Conservation (phyloP, 495 filamentous ascomycete species). For the Chaetomium fimeti region DNA sequence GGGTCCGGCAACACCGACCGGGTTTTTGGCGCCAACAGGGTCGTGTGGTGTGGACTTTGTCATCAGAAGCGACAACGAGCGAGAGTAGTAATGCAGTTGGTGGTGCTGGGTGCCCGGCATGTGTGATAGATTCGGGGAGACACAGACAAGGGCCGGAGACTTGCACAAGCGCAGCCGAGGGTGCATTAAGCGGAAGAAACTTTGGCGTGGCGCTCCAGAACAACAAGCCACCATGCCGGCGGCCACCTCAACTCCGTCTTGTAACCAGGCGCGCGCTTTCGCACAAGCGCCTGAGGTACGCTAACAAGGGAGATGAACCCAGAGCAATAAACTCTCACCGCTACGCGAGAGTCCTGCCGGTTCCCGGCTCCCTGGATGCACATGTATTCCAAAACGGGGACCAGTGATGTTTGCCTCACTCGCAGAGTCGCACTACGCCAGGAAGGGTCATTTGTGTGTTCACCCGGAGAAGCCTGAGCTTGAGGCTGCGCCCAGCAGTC, state of each 20-base stretch:
- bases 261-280: not conserved
- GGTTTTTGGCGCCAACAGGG: slow-evolving; percentile 1
- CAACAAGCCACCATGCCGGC: slow-evolving; percentile 13
- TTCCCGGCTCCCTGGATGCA: not conserved
- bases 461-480: not conserved
- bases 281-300: not conserved
- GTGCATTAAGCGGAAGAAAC: not conserved
- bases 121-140: slow-evolving; percentile 13
- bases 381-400: not conserved
- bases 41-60: not conserved
- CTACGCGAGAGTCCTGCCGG: slow-evolving; percentile 5
- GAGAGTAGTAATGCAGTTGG: slow-evolving; percentile 4
- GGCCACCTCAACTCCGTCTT: not conserved
- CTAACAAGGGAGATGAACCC: not conserved
- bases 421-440: not conserved
- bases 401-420: slow-evolving; percentile 3
- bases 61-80: not conserved
- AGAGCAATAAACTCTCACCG: not conserved
- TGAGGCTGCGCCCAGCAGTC: not conserved
- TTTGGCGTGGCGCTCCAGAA: not conserved
- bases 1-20: slow-evolving; percentile 9
- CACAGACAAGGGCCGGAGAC: slow-evolving; percentile 8
- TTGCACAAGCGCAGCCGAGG: slow-evolving; percentile 8
- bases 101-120: not conserved
- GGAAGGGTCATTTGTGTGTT: not conserved